Percentiles rank a stretch among this genome's conserved stretches.
Evolutionary conservation across 768 basidiomycete genomes (phyloP).

Genomic region (Hericium alpestre): DNA sequence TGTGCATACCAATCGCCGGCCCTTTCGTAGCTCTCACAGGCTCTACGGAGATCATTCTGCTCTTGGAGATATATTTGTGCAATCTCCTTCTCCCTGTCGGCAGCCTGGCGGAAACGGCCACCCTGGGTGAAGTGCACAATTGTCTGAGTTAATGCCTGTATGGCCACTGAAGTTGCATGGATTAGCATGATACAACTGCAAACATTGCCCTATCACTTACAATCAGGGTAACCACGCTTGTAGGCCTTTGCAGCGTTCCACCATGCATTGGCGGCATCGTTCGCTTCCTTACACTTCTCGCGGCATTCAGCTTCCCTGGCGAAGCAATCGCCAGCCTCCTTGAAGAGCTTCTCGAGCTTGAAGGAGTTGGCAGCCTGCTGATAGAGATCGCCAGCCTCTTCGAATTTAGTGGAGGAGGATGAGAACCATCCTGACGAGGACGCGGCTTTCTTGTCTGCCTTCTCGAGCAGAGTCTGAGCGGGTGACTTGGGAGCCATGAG

Average conservation of each 20-base stretch:
- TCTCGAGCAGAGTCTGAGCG: slow-evolving; percentile 66
- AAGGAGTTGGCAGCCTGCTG: slow-evolving; percentile 90
- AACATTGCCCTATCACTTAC: slow-evolving; percentile 34
- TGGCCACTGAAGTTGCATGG: slow-evolving; percentile 51
- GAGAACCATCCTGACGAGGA: slow-evolving; percentile 85
- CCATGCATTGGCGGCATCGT: slow-evolving; percentile 97
- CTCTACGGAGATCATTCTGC: slow-evolving; percentile 64
- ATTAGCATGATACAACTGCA: neutral
- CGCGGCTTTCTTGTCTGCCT: slow-evolving; percentile 86
- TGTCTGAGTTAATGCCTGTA: slow-evolving; percentile 77
- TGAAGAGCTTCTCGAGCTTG: slow-evolving; percentile 87
- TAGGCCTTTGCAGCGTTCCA: slow-evolving; percentile 97
- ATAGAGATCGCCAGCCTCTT: slow-evolving; percentile 93
- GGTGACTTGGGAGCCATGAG: slow-evolving; percentile 67
- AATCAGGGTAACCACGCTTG: slow-evolving; percentile 77
- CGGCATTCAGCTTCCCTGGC: slow-evolving; percentile 91
- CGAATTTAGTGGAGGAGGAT: slow-evolving; percentile 71
- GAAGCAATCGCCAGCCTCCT: slow-evolving; percentile 86
- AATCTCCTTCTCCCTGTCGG: slow-evolving; percentile 96
- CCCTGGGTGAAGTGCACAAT: slow-evolving; percentile 71
- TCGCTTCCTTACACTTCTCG: slow-evolving; percentile 74
- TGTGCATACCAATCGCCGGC: slow-evolving; percentile 98
- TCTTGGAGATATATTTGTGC: slow-evolving; percentile 88
- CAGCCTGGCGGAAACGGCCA: slow-evolving; percentile 94
- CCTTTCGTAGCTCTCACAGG: slow-evolving; percentile 82